phyloP scores from a whole-genome alignment of 1,284 basidiomycete species.

The Melampsora americana region DNA sequence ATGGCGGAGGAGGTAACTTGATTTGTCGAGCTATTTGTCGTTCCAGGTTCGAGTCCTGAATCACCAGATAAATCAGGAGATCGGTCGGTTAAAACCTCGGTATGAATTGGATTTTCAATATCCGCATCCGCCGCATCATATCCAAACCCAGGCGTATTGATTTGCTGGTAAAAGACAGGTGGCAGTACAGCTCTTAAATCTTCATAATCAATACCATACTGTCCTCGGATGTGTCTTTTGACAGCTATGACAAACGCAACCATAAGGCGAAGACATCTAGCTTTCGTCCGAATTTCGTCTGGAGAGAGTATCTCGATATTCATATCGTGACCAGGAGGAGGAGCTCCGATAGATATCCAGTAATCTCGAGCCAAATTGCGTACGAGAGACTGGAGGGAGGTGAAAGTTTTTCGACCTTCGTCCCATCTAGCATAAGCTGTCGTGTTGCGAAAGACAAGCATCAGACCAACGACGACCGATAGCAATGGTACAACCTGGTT shows the following conservation, averaged over 20 bases:
- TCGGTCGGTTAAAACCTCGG: not conserved
- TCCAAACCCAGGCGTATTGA: constrained; percentile 35
- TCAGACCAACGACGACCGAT: constrained; percentile 51
- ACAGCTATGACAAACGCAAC: constrained; percentile 49
- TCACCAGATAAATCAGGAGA: not conserved
- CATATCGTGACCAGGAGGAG: constrained; percentile 8
- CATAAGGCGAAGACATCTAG: constrained; percentile 47
- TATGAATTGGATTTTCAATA: constrained; percentile 3
- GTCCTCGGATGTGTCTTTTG: constrained; percentile 50
- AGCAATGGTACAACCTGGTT: constrained; percentile 49
- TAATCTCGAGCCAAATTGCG: constrained; percentile 48
- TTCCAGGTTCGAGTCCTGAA: not conserved
- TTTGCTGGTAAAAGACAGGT: constrained; percentile 35
- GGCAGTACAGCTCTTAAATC: constrained; percentile 45
- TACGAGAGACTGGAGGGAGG: constrained; percentile 47
- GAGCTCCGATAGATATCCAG: constrained; percentile 50
- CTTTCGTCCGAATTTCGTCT: constrained; percentile 48
- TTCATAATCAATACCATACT: constrained; percentile 51
- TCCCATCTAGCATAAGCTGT: constrained; percentile 50
- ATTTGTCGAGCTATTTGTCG: not conserved
- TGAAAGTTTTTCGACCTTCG: constrained; percentile 49
- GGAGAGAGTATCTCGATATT: constrained; percentile 9
- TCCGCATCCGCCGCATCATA: constrained; percentile 39
- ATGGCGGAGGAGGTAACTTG: not conserved
- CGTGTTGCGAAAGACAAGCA: constrained; percentile 49